These are phyloP conservation scores for Penicillium bialowiezense DNA, from an alignment of 495 filamentous ascomycete species.

Conservation along the genomic window DNA sequence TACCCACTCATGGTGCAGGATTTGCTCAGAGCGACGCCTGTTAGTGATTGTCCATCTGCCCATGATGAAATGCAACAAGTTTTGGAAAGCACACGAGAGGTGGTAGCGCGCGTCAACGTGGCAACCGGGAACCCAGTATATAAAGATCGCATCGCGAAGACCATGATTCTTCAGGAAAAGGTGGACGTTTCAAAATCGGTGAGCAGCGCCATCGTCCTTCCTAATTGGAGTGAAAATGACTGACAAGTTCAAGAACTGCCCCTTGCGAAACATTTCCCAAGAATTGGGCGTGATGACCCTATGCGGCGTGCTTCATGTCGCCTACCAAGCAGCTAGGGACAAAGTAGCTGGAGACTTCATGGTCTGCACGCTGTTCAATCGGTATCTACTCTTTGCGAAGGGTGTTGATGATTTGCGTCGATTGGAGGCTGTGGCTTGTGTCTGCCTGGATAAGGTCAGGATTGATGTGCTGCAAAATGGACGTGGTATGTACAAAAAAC, in stretches of 20 bases:
- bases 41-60: conserved; percentile 76
- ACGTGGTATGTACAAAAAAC: conserved; percentile 55
- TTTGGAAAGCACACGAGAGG: conserved; percentile 66
- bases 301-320: conserved; percentile 84
- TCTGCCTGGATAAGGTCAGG: conserved; percentile 66
- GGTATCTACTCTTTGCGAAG: conserved; percentile 75
- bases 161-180: conserved; percentile 49
- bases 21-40: conserved; percentile 75
- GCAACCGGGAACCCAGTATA: conserved; percentile 52
- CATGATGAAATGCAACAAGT: conserved; percentile 76
- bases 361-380: conserved; percentile 80
- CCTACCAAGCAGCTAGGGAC: conserved; percentile 67
- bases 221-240: background rate
- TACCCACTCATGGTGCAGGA: conserved; percentile 88
- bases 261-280: conserved; percentile 55
- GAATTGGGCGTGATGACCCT: conserved; percentile 78
- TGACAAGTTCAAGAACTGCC: conserved; percentile 24
- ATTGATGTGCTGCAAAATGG: conserved; percentile 80
- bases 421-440: conserved; percentile 72
- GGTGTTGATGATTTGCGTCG: conserved; percentile 55
- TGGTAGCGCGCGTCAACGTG: conserved; percentile 72
- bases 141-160: conserved; percentile 48
- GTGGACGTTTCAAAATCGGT: conserved; percentile 72
- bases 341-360: conserved; percentile 72
- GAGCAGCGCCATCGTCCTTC: conserved; percentile 9